Base-by-base conservation (phyloP, 495 filamentous ascomycete genomes). In the Cryomyces antarcticus region DNA sequence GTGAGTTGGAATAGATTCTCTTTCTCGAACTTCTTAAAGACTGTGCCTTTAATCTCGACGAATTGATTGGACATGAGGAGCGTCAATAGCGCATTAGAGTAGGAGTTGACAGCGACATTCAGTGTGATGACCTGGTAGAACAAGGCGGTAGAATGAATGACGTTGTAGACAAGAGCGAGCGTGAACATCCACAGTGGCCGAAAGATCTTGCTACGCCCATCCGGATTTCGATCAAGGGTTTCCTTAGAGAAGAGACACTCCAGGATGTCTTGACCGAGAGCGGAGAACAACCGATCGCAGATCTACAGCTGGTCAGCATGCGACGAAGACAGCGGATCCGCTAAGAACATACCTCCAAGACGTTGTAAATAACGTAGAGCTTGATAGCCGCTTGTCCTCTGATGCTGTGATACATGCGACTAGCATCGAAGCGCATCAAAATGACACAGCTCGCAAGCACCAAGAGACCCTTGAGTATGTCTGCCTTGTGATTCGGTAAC, bases 101-200 rank as follows among this genome's bases (percentile, higher is more conserved):
- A 99, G 0, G 88, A 94, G 59, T 99, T 99, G 47, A 99, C 88
- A 5, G 89, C 89, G 6, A 97, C 92, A 52, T 97, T 96, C 42
- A 97, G 70, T 0, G 89, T 89, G 55, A 96, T 89, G 34, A 95
- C 92, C 55, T 96, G 88, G 60, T 92, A 95, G 60, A 96, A 96
- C 0, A 97, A 64, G 2, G 80, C 76, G 0, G 82, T 79, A 0
- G 88, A 75, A 61, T 97, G 89, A 4, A 80, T 56, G 30, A 89
- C 77, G 48, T 82, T 92, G 63, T 99, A 99, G 1, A 74, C 69
- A 28, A 96, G 67, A 0, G 88, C 80, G 30, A 94, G 68, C 7
- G 89, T 46, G 50, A 96, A 96, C 65, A 95, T 82, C 57, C 82
- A 86, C 33, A 95, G 73, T 4, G 89, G 92, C 28, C 86, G 70